A percentile compares a stretch with the other conserved stretches of the same genome.
These are phyloP conservation scores for Roridomyces roridus DNA, from an alignment of 768 basidiomycete species.

Conservation along the genomic window DNA sequence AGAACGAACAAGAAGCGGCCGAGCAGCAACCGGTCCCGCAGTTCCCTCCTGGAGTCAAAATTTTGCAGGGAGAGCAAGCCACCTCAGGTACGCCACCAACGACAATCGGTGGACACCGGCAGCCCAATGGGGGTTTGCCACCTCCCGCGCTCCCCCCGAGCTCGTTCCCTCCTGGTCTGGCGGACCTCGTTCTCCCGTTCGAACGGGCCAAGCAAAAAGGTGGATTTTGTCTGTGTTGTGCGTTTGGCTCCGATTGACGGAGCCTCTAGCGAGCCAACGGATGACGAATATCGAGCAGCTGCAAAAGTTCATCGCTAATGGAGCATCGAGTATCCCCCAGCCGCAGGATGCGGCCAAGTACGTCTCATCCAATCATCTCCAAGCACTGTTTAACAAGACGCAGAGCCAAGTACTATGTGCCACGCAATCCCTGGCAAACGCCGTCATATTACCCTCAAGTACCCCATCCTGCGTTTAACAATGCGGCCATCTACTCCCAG, in stretches of 20 bases:
- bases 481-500: conserved; percentile 84
- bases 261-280: conserved; percentile 66
- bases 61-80: conserved; percentile 50
- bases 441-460: conserved; percentile 93
- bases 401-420: conserved; percentile 96
- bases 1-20: not conserved
- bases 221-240: conserved; percentile 36
- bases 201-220: conserved; percentile 97
- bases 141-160: conserved; percentile 42
- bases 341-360: conserved; percentile 96
- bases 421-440: conserved; percentile 88
- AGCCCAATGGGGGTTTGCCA: conserved; percentile 33
- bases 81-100: conserved; percentile 26
- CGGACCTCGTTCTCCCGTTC: conserved; percentile 94
- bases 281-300: conserved; percentile 89
- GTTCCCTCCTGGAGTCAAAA: conserved; percentile 75
- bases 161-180: conserved; percentile 83
- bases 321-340: conserved; percentile 85
- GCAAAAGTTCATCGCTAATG: conserved; percentile 89
- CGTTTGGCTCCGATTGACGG: not conserved
- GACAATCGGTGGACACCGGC: conserved; percentile 53
- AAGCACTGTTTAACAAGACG: not conserved
- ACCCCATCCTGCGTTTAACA: conserved; percentile 79
- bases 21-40: conserved; percentile 39
- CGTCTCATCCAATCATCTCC: conserved; percentile 13